Percentiles rank a stretch among this genome's conserved stretches.
Conservation (phyloP, 2,329 filamentous ascomycete genomes). For the Penicillium polonicum region DNA sequence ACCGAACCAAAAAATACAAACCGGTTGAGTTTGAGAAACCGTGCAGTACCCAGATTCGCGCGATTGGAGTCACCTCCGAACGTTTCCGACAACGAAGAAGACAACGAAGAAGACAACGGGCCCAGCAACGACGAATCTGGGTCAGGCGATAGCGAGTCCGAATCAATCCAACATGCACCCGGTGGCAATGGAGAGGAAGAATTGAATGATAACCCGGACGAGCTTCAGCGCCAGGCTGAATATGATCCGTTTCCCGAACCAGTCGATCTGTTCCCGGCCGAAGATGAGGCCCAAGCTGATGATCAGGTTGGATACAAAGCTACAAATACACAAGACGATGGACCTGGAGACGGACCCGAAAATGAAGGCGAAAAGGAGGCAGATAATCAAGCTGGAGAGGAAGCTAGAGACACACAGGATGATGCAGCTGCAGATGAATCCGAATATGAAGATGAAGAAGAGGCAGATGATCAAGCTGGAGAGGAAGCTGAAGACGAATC, state of each 20-base stretch:
- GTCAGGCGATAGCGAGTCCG: background rate
- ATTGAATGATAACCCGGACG: background rate
- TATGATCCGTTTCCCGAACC: background rate
- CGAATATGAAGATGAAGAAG: background rate
- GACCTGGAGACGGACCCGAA: background rate
- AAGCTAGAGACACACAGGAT: background rate
- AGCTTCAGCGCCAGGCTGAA: background rate
- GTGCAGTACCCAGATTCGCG: background rate
- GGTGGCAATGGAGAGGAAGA: background rate
- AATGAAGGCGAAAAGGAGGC: background rate
- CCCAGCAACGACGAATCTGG: background rate
- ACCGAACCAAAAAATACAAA: conserved; percentile 2
- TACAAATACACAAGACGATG: background rate
- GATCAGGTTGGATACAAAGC: background rate
- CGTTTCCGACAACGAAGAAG: background rate
- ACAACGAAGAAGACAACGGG: background rate
- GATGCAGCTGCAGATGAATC: background rate
- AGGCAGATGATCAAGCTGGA: background rate
- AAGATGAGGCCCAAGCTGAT: background rate
- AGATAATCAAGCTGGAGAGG: no score
- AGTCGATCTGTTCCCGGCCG: background rate
- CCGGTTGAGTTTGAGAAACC: background rate
- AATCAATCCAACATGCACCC: background rate
- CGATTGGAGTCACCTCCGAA: background rate
- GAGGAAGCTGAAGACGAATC: background rate